Evolutionary conservation across 805 yeast genomes (phyloP).

Genomic region (Cyberlindnera maritima): DNA sequence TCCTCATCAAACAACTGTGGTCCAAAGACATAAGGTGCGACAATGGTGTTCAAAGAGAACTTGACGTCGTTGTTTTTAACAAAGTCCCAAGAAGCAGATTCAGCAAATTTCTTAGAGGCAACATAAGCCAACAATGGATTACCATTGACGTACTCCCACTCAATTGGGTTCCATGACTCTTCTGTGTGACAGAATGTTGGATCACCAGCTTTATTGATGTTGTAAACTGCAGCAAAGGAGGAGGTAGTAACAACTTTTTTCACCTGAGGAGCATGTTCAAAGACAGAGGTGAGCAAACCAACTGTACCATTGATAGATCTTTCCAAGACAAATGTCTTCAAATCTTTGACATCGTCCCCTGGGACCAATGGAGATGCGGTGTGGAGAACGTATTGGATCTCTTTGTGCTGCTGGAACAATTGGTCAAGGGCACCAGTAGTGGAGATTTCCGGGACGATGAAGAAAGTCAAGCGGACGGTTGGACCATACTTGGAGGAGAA

Average conservation of each 20-base stretch:
- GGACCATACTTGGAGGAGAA: neutral
- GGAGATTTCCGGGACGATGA: neutral
- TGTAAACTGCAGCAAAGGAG: neutral
- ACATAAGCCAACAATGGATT: neutral
- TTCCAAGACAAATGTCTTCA: neutral
- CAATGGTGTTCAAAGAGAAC: neutral
- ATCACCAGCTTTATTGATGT: neutral
- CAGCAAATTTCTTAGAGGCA: neutral
- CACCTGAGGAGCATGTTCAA: neutral
- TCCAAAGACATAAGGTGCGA: neutral
- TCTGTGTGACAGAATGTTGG: neutral
- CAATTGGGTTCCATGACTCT: neutral
- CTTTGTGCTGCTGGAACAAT: neutral
- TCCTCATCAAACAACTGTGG: neutral
- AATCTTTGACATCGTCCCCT: too few relatives aligned
- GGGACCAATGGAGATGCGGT: neutral
- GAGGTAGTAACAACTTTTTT: neutral
- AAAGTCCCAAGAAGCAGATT: neutral
- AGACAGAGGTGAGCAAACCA: neutral
- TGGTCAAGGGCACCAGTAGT: neutral
- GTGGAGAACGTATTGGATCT: neutral
- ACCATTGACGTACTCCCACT: neutral
- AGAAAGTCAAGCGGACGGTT: neutral
- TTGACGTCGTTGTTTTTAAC: neutral
- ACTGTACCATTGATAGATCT: neutral